Base-by-base conservation (phyloP, 352 stramenopile species). In the Globisporangium solare region DNA sequence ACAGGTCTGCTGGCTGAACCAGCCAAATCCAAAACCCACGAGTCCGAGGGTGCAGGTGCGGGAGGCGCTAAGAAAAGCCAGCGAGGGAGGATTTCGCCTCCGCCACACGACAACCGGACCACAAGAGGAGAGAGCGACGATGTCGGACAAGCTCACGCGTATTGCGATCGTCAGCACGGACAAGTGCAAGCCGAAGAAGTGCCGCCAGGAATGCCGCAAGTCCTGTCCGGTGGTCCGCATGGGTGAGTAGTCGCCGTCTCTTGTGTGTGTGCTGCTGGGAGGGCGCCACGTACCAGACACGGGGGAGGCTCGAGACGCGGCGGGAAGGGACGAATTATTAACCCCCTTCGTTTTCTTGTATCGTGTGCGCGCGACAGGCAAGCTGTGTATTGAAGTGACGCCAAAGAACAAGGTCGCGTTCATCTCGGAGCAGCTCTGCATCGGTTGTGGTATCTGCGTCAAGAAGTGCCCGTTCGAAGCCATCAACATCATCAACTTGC, bases 401-500 rank as follows among this genome's bases (percentile, higher is more conserved):
- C 89, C 89, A 42, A 98, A 97, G 67, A 89, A 56, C 75, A 99
- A 99, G 79, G 86, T 99, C 51, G 96, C 96, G 11, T 99, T 98
- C 78, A 98, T 99, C 68, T 98, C 94, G 42, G 97, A 99, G 76
- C 67, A 68, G 76, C 91, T 99, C 21, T 99, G 97, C 73, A 99
- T 99, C 64, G 97, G 97, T 66, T 99, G 97, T 70, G 97, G 97
- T 86, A 99, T 99, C 68, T 99, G 97, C 73, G 97, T 99, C 8
- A 99, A 99, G 83, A 99, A 99, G 73, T 99, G 97, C 69, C 97
- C 97, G 21, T 99, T 99, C 63, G 96, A 99, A 58, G 97, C 97
- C 35, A 99, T 99, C 59, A 96, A 93, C 67, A 99, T 99, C 64
- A 99, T 99, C 86, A 99, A 99, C 73, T 68, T 99, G 54, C 97